Evolutionary conservation across 2,329 filamentous ascomycete genomes (phyloP).

Genomic region (Pseudogymnoascus sp.): DNA sequence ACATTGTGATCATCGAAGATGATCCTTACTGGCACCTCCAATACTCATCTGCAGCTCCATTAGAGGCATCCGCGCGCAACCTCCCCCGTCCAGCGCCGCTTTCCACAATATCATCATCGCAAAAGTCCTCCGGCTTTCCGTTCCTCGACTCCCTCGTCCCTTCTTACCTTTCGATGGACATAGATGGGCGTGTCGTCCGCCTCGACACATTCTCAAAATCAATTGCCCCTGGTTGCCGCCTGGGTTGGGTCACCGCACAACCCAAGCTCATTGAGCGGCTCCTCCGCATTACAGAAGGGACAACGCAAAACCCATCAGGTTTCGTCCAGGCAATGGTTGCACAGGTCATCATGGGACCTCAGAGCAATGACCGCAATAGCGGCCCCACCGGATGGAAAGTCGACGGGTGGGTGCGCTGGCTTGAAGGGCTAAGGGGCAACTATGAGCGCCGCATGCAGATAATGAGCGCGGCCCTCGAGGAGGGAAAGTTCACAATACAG

Average conservation of each 20-base stretch:
- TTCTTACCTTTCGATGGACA: constrained; percentile 73
- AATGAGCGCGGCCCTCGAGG: constrained; percentile 69
- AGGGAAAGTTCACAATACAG: constrained; percentile 56
- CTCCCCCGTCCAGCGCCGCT: not conserved
- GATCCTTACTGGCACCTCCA: constrained; percentile 96
- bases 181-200: constrained; percentile 77
- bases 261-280: constrained; percentile 69
- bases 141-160: constrained; percentile 80
- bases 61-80: constrained; percentile 26
- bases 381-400: constrained; percentile 61
- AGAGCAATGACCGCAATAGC: constrained; percentile 41
- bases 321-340: constrained; percentile 81
- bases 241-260: constrained; percentile 86
- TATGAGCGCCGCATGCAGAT: constrained; percentile 78
- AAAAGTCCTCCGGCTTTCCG: constrained; percentile 53
- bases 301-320: constrained; percentile 77
- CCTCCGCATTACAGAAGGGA: constrained; percentile 62
- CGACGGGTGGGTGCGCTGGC: constrained; percentile 84
- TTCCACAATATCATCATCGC: constrained; percentile 22
- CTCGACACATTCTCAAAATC: constrained; percentile 94
- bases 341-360: constrained; percentile 65
- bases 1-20: constrained; percentile 86
- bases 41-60: constrained; percentile 58
- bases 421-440: constrained; percentile 70
- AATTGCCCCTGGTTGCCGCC: constrained; percentile 76